These are phyloP conservation scores for Aspergillus unguis DNA, from an alignment of 2,329 filamentous ascomycete genomes.

Conservation along the genomic window DNA sequence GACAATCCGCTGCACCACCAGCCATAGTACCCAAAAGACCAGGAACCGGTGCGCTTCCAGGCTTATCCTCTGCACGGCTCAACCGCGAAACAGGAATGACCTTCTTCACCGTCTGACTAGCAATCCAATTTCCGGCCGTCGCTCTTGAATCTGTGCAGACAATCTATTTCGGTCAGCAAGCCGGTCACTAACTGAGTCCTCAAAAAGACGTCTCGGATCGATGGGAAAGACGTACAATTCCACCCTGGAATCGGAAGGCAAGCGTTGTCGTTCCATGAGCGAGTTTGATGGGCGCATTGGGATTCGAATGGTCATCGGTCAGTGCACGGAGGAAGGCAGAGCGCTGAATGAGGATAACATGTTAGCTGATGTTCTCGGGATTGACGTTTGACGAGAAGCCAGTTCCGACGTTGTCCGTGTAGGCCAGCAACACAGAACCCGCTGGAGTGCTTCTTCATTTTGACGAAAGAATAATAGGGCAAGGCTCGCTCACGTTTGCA, in stretches of 20 bases:
- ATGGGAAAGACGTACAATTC: conserved; percentile 57
- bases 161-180: conserved; percentile 49
- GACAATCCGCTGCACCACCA: conserved; percentile 97
- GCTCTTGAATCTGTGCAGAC: conserved; percentile 97
- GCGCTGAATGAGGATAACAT: conserved; percentile 53
- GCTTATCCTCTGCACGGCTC: conserved; percentile 39
- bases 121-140: conserved; percentile 98
- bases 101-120: conserved; percentile 99
- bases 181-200: not conserved
- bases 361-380: conserved; percentile 14
- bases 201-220: not conserved
- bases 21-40: conserved; percentile 92
- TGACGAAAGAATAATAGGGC: not conserved
- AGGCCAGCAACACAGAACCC: not conserved
- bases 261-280: conserved; percentile 98
- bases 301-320: conserved; percentile 96
- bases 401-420: not conserved
- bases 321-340: conserved; percentile 93
- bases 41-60: conserved; percentile 31
- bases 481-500: conserved; percentile 65
- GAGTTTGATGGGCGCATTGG: conserved; percentile 97
- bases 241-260: conserved; percentile 95
- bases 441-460: not conserved
- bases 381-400: not conserved
- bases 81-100: conserved; percentile 63